Percentiles rank a stretch among this genome's conserved stretches.
phyloP scores from a whole-genome alignment of 352 stramenopile species.

The Phytophthora quininea region DNA sequence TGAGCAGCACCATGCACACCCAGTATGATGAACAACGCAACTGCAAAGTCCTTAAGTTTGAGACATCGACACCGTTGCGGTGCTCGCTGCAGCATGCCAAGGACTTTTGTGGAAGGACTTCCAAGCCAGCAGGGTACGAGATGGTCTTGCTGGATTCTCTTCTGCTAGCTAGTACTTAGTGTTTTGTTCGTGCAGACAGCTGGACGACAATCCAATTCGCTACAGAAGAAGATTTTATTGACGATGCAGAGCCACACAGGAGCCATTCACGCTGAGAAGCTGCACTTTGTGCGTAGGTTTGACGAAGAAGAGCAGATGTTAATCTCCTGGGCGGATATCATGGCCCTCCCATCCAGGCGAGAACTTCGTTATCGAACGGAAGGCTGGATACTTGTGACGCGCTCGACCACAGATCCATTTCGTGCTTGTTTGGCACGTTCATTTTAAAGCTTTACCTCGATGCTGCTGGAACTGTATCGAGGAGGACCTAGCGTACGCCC shows the following conservation, averaged over 20 bases:
- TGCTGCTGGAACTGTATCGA: neutral
- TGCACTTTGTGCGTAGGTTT: constrained; percentile 22
- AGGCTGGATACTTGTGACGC: constrained; percentile 12
- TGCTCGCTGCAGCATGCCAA: constrained; percentile 10
- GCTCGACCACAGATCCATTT: neutral
- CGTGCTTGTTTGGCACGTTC: constrained; percentile 7
- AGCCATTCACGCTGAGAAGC: constrained; percentile 16
- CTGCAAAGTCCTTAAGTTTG: constrained; percentile 19
- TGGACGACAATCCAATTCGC: constrained; percentile 14
- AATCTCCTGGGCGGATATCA: constrained; percentile 17
- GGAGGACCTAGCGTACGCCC: constrained; percentile 19
- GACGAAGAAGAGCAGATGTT: constrained; percentile 12
- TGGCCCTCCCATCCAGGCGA: constrained; percentile 17
- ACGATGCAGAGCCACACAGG: constrained; percentile 19
- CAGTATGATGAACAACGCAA: constrained; percentile 16
- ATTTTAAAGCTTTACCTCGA: constrained; percentile 28
- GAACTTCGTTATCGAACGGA: constrained; percentile 19
- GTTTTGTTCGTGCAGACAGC: constrained; percentile 4
- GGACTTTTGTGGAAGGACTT: constrained; percentile 19
- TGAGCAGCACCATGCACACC: constrained; percentile 8
- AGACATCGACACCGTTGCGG: constrained; percentile 15
- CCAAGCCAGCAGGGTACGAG: constrained; percentile 13
- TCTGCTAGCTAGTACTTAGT: too few relatives aligned
- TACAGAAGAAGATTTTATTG: constrained; percentile 13
- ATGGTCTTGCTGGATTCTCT: neutral